These are phyloP conservation scores for Lycium ferocissimum DNA, from an alignment of 257 asterid genomes.

Conservation along the genomic window DNA sequence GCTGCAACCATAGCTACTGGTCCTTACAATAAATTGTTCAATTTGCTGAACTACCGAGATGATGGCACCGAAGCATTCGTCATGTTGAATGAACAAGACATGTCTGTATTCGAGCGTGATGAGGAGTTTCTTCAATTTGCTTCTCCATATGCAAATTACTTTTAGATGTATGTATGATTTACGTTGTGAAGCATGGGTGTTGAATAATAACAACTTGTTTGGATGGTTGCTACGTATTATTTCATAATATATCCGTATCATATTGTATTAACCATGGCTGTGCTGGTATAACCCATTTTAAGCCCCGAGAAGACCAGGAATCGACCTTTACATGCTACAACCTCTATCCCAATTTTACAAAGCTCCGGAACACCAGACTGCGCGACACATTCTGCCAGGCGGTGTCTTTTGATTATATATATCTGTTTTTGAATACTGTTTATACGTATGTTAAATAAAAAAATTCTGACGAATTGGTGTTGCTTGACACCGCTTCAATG, in stretches of 20 bases:
- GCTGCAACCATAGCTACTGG: neutral
- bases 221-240: no score
- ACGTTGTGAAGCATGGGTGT: no score
- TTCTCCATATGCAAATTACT: slow-evolving; percentile 8
- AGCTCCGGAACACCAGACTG: neutral
- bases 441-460: neutral
- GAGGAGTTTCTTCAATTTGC: neutral
- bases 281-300: neutral
- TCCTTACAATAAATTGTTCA: neutral
- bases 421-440: neutral
- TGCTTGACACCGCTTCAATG: neutral
- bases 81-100: neutral
- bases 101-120: neutral
- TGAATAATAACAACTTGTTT: no score
- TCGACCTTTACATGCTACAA: neutral
- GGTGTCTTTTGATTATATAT: neutral
- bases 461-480: neutral
- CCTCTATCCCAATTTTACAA: neutral
- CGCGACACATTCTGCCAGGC: neutral
- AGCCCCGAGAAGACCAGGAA: neutral
- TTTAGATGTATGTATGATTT: neutral
- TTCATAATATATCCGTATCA: no score
- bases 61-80: neutral
- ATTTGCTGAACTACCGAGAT: neutral
- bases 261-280: neutral